Conservation (phyloP, 441 rosid species). For the Arabidopsis hybrid region DNA sequence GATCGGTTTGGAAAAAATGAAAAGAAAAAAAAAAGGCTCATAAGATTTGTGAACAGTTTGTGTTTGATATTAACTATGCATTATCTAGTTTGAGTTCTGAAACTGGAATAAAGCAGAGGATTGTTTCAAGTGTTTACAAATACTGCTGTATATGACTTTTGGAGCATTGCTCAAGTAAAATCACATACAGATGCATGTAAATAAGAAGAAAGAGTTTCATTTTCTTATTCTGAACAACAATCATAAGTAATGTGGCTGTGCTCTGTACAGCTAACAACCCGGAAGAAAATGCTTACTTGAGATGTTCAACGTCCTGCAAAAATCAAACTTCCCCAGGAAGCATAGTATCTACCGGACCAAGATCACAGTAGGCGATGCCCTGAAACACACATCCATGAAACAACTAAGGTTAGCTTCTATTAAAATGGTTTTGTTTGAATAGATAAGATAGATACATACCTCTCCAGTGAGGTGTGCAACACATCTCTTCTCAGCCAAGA, state of each 20-base stretch:
- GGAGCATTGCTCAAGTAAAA: constrained; percentile 26
- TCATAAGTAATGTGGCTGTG: constrained; percentile 39
- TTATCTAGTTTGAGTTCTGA: constrained; percentile 25
- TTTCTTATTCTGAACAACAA: constrained; percentile 36
- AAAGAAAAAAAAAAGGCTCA: constrained; percentile 19
- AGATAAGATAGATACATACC: constrained; percentile 45
- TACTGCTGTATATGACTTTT: constrained; percentile 37
- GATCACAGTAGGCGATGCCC: constrained; percentile 92
- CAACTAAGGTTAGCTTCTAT: constrained; percentile 26
- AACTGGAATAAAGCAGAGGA: constrained; percentile 17
- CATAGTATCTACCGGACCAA: constrained; percentile 91
- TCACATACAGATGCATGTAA: constrained; percentile 37
- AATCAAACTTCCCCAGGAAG: constrained; percentile 97
- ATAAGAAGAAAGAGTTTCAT: constrained; percentile 28
- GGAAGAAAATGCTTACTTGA: constrained; percentile 41
- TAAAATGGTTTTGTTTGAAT: constrained; percentile 10
- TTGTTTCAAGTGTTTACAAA: constrained; percentile 36
- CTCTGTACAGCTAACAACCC: constrained; percentile 44
- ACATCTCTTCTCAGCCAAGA: constrained; percentile 91
- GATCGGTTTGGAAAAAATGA: constrained; percentile 20
- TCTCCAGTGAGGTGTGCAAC: constrained; percentile 97
- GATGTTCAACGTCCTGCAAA: constrained; percentile 35
- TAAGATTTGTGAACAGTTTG: constrained; percentile 33
- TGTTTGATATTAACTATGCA: constrained; percentile 32
- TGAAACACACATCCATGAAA: constrained; percentile 46